Evolutionary conservation across 176 grass and related monocot species (phyloP).

Genomic region (Oryza officinalis): DNA sequence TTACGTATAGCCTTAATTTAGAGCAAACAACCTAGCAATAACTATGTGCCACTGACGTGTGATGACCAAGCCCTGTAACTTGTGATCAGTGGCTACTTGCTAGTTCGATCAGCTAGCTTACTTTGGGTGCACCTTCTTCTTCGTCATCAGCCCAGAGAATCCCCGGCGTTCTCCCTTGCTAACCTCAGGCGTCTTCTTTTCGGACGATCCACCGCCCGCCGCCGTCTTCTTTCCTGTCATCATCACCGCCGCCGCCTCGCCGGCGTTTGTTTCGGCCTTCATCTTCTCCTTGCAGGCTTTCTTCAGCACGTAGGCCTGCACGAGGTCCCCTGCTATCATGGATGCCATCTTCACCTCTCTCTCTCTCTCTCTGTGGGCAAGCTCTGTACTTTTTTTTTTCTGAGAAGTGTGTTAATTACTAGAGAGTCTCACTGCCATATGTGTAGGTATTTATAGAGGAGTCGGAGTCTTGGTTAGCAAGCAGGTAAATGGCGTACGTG

Average conservation of each 20-base stretch:
- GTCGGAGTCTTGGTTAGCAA: background rate
- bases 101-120: background rate
- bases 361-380: background rate
- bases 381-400: background rate
- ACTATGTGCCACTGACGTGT: no score
- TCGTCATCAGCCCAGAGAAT: slow-evolving; percentile 15
- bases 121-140: slow-evolving; percentile 38
- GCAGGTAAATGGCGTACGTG: background rate
- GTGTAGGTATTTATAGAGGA: background rate
- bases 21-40: background rate
- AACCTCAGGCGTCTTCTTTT: slow-evolving; percentile 2
- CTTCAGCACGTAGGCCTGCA: slow-evolving; percentile 36
- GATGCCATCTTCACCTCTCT: slow-evolving; percentile 30
- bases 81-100: background rate
- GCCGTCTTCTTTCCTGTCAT: background rate
- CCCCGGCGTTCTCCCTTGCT: background rate
- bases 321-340: slow-evolving; percentile 38
- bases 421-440: background rate
- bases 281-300: slow-evolving; percentile 37
- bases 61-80: background rate
- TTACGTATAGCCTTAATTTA: background rate
- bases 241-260: background rate
- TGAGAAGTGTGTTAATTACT: background rate
- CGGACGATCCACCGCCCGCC: background rate
- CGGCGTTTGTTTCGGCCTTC: background rate